phyloP scores from a whole-genome alignment of 2,329 filamentous ascomycete genomes.

The Calycina marina region DNA sequence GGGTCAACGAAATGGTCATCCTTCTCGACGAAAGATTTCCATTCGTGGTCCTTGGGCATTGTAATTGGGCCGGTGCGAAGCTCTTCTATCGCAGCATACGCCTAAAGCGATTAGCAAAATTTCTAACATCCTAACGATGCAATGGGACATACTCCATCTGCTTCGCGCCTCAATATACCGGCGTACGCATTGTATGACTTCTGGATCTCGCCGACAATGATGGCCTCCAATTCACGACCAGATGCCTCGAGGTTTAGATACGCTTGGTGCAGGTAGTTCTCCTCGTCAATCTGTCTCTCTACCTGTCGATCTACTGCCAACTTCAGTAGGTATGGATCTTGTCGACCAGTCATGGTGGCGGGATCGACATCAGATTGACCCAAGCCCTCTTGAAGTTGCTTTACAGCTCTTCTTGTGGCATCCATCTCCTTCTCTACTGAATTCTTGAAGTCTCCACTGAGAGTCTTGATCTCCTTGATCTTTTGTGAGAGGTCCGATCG shows the following conservation, averaged over 20 bases:
- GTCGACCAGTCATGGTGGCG: constrained; percentile 62
- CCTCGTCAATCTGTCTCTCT: constrained; percentile 86
- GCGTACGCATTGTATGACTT: constrained; percentile 94
- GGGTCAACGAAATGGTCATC: constrained; percentile 84
- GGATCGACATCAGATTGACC: constrained; percentile 68
- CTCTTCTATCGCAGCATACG: constrained; percentile 63
- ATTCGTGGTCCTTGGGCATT: constrained; percentile 93
- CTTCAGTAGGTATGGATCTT: constrained; percentile 80
- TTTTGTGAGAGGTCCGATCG: constrained; percentile 85
- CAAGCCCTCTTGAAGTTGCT: constrained; percentile 66
- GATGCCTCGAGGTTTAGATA: constrained; percentile 91
- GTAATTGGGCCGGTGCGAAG: constrained; percentile 72
- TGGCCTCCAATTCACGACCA: constrained; percentile 85
- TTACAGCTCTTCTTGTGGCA: constrained; percentile 62
- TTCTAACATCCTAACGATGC: too few relatives aligned
- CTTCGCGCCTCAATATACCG: constrained; percentile 80
- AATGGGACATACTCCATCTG: too few relatives aligned
- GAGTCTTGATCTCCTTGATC: constrained; percentile 93
- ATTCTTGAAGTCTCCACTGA: constrained; percentile 94
- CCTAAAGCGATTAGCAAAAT: too few relatives aligned
- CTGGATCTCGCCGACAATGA: constrained; percentile 93
- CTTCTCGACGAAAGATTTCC: constrained; percentile 61
- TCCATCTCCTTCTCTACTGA: constrained; percentile 93
- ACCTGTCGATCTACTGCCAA: constrained; percentile 79
- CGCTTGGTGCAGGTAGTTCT: constrained; percentile 92